These are phyloP conservation scores for Lentinula detonsa DNA, from an alignment of 768 basidiomycete genomes.

Conservation along the genomic window DNA sequence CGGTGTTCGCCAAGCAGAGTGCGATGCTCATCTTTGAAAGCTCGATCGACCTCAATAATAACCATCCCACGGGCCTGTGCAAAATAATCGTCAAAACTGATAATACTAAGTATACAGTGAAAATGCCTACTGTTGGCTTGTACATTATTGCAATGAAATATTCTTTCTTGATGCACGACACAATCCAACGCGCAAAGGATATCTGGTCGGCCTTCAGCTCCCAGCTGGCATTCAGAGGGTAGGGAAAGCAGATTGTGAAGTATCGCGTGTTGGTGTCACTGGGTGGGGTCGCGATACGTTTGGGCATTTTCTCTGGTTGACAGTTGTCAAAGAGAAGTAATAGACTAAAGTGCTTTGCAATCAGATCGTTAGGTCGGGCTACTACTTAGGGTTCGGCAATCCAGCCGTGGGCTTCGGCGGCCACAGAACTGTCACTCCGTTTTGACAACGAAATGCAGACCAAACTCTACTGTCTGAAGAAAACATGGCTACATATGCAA, in stretches of 20 bases:
- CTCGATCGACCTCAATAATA: not conserved
- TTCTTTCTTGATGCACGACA: not conserved
- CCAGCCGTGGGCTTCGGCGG: too few relatives aligned
- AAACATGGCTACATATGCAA: too few relatives aligned
- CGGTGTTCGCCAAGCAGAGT: not conserved
- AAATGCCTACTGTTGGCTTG: not conserved
- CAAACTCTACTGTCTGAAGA: too few relatives aligned
- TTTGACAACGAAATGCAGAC: too few relatives aligned
- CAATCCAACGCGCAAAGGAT: not conserved
- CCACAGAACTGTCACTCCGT: too few relatives aligned
- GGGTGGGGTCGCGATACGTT: not conserved
- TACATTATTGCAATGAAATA: not conserved
- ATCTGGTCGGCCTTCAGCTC: not conserved
- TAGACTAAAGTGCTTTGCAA: too few relatives aligned
- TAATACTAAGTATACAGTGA: not conserved
- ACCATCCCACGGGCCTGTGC: slow-evolving; percentile 3
- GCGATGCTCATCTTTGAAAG: not conserved
- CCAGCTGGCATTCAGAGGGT: slow-evolving; percentile 1
- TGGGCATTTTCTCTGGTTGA: not conserved
- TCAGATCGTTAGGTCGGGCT: too few relatives aligned
- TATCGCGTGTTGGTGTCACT: not conserved
- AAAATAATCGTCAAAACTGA: not conserved
- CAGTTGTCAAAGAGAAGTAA: not conserved
- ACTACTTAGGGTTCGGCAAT: too few relatives aligned
- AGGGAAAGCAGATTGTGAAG: not conserved